Evolutionary conservation across 345 rosid species (phyloP).

Genomic region (Excoecaria agallocha): DNA sequence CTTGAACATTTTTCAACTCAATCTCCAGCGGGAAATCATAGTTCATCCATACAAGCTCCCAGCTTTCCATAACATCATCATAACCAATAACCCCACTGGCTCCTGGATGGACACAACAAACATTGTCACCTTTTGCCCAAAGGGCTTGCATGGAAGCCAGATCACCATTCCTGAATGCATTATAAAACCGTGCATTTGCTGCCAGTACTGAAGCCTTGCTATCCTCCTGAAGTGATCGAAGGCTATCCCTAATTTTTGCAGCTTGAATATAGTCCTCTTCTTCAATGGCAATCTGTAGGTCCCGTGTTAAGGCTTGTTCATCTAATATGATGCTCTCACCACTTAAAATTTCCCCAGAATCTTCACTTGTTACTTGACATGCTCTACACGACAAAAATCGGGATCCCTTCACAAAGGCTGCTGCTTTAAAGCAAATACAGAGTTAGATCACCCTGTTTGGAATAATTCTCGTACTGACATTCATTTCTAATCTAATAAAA

Average conservation of each 20-base stretch:
- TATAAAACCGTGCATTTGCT: constrained; percentile 73
- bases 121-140: constrained; percentile 62
- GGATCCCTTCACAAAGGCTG: constrained; percentile 28
- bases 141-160: constrained; percentile 65
- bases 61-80: constrained; percentile 81
- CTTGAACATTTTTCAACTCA: constrained; percentile 58
- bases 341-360: constrained; percentile 43
- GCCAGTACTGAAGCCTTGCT: constrained; percentile 60
- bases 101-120: constrained; percentile 87
- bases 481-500: background rate
- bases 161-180: constrained; percentile 70
- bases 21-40: constrained; percentile 81
- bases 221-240: constrained; percentile 59
- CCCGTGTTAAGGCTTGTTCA: constrained; percentile 58
- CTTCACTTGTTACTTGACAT: constrained; percentile 55
- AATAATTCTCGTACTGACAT: background rate
- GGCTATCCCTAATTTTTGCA: constrained; percentile 75
- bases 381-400: constrained; percentile 26
- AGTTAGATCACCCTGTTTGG: constrained; percentile 6
- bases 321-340: constrained; percentile 51
- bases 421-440: constrained; percentile 17
- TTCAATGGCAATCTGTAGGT: constrained; percentile 61
- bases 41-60: constrained; percentile 91
- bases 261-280: constrained; percentile 85
- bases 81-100: constrained; percentile 74